These are phyloP conservation scores for Penicillium ucsense DNA, from an alignment of 495 filamentous ascomycete species.

Conservation along the genomic window DNA sequence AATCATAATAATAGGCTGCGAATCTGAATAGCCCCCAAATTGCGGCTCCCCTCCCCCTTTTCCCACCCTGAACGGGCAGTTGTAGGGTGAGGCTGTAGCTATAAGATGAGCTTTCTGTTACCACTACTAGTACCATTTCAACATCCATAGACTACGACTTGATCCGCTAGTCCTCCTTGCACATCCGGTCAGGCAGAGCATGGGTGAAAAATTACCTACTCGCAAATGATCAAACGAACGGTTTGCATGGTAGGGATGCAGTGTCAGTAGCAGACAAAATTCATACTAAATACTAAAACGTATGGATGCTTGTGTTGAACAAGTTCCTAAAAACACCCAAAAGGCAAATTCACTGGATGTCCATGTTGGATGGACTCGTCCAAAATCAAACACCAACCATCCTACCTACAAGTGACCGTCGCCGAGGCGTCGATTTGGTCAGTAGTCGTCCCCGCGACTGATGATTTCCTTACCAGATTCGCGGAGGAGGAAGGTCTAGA, in stretches of 20 bases:
- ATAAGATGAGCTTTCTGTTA: too few relatives aligned
- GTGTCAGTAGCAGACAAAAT: too few relatives aligned
- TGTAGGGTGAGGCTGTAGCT: too few relatives aligned
- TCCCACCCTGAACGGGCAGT: not conserved
- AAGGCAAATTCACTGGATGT: not conserved
- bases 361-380: conserved; percentile 4
- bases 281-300: not conserved
- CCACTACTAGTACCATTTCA: not conserved
- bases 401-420: too few relatives aligned
- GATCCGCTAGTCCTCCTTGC: not conserved
- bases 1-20: not conserved
- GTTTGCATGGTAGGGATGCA: too few relatives aligned
- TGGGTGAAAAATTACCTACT: not conserved
- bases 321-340: not conserved
- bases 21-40: not conserved
- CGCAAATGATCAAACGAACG: too few relatives aligned
- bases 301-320: not conserved
- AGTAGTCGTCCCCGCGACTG: conserved; percentile 43
- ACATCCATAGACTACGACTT: not conserved
- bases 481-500: conserved; percentile 35
- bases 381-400: not conserved
- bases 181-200: not conserved
- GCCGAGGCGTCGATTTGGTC: not conserved
- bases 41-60: not conserved
- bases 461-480: conserved; percentile 40